phyloP scores from a whole-genome alignment of 2,329 filamentous ascomycete genomes.

The Ascochyta viciae-villosae region DNA sequence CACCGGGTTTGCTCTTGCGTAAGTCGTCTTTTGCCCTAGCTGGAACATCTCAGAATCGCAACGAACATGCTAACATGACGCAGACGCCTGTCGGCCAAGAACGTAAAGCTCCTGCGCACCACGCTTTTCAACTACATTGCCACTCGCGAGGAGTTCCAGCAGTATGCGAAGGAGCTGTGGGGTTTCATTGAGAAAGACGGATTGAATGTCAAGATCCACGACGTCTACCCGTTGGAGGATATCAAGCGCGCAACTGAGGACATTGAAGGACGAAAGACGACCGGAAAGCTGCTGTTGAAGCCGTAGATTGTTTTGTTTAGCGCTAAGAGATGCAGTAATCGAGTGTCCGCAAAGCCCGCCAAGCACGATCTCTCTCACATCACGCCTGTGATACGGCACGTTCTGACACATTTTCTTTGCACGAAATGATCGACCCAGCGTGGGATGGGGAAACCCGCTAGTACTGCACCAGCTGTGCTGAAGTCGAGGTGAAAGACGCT shows the following conservation, averaged over 20 bases:
- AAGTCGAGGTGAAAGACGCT: background rate
- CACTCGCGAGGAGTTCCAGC: conserved; percentile 70
- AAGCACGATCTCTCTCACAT: background rate
- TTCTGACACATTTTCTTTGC: background rate
- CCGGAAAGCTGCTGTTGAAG: conserved; percentile 81
- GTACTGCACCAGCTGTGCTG: too few species aligned
- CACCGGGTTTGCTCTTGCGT: conserved; percentile 69
- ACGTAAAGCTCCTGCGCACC: conserved; percentile 78
- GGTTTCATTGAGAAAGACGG: conserved; percentile 72
- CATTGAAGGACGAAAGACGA: conserved; percentile 81
- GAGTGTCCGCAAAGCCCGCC: background rate
- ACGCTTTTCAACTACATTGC: conserved; percentile 70
- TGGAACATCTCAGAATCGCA: background rate
- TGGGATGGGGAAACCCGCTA: too few species aligned
- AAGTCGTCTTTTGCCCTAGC: conserved; percentile 52
- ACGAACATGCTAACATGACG: background rate
- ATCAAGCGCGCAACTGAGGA: conserved; percentile 74
- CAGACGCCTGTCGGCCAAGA: conserved; percentile 71
- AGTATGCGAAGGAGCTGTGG: conserved; percentile 76
- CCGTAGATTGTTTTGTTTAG: conserved; percentile 50
- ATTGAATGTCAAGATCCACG: conserved; percentile 75
- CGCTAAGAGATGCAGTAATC: background rate
- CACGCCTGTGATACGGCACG: background rate
- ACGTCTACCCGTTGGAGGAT: conserved; percentile 78
- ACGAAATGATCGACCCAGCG: too few species aligned